Base-by-base conservation (phyloP, 495 filamentous ascomycete genomes). In the Rostrohypoxylon terebratum region DNA sequence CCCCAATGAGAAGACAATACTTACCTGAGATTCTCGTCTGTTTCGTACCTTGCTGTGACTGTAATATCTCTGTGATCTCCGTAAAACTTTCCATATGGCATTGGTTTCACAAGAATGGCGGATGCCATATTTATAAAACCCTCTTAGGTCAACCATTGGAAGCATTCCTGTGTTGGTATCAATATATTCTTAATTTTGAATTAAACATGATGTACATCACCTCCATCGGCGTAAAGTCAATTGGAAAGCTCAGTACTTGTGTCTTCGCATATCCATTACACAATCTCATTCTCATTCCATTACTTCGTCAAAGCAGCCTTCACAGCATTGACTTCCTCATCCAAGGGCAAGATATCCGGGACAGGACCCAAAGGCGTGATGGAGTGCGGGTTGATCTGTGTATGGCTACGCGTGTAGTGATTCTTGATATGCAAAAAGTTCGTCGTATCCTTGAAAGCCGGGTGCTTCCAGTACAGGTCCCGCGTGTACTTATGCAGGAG, bases 291-390 rank as follows among this genome's bases (percentile, higher is more conserved):
- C 6, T 38, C 34, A 38, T 38, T 42, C 14, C 28, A 51, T 25
- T 21, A 59, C 34, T 59, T 61, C 54, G 33, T 25, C 10, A 66
- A 4, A 21, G 65, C 64, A 18, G 72, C 69, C 57, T 60, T 66
- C 45, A 76, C 82, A 48, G 80, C 82, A 13, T 69, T 20, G 0
- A 84, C 82, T 73, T 84, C 82, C 66, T 81, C 82, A 4, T 73
- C 81, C 16, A 84, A 38, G 33, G 79, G 79, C 72, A 86, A 38
- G 7, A 93, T 84, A 75, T 90, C 82, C 1, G 91, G 91, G 57
- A 85, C 77, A 5, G 91, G 91, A 0, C 91, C 91, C 21, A 90
- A 73, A 3, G 90, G 90, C 0, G 89, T 90, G 69, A 93, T 90
- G 1, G 83, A 80, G 51, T 72, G 75, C 1, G 81, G 82, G 61